phyloP scores from a whole-genome alignment of 75 land plant genomes.

The Ceratopteris richardii region DNA sequence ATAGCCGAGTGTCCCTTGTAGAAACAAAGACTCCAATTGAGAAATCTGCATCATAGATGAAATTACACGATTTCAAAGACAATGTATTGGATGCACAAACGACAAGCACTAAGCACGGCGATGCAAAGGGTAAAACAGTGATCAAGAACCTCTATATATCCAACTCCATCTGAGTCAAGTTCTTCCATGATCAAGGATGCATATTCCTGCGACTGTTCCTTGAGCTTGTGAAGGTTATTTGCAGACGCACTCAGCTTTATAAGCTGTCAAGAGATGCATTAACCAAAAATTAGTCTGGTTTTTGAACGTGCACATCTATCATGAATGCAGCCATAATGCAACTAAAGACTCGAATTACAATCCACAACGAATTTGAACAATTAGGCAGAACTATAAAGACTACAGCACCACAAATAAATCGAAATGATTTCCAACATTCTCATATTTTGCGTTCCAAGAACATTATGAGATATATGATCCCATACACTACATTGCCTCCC shows the following conservation, averaged over 20 bases:
- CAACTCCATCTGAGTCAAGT: slow-evolving; percentile 13
- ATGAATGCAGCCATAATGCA: no score
- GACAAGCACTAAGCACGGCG: no score
- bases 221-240: slow-evolving; percentile 19
- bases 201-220: slow-evolving; percentile 22
- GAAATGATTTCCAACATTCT: no score
- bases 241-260: slow-evolving; percentile 26
- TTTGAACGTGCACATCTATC: background rate
- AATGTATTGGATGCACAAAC: background rate
- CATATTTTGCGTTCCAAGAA: no score
- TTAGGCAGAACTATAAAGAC: background rate
- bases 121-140: background rate
- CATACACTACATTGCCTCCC: no score
- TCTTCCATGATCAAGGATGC: slow-evolving; percentile 31
- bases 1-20: background rate
- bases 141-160: slow-evolving; percentile 22
- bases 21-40: background rate
- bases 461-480: no score
- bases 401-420: no score
- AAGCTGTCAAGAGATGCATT: slow-evolving; percentile 1
- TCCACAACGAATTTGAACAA: background rate
- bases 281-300: background rate
- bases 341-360: background rate
- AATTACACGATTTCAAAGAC: no score
- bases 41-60: background rate